Base-by-base conservation (phyloP, 306 rosid genomes). In the Cucurbita moschata region DNA sequence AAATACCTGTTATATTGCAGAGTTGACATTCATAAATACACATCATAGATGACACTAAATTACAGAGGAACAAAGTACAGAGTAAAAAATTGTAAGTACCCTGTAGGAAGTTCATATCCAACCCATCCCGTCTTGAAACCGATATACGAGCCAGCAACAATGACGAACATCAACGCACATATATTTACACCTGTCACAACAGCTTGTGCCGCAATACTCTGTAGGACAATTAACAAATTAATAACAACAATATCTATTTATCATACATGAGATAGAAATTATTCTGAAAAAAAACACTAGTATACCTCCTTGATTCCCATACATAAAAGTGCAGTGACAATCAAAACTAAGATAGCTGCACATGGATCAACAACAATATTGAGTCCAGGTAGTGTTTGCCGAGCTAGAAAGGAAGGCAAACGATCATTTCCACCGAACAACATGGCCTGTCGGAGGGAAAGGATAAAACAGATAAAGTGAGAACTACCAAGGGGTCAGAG, bases 61-160 rank as follows among this genome's bases (percentile, higher is more conserved):
- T 15, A 14, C 16, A 46, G 14, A 46, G 51, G 51, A 46, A 46
- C 7, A 46, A 46, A 46, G 11, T 46, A 46, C 0, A 46, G 14
- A 42, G 35, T 73, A 54, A 81, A 78, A 77, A 39, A 50, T 61
- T 80, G 37, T 5, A 79, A 74, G 53, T 87, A 90, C 96, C 94
- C 89, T 10, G 86, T 72, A 76, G 95, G 91, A 83, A 94, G 88
- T 52, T 84, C 80, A 77, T 94, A 94, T 82, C 99, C 99, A 83
- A 73, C 75, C 99, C 99, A 94, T 80, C 99, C 97, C 76, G 88
- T 77, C 82, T 85, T 86, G 87, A 90, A 94, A 47, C 97, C 97
- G 58, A 89, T 43, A 76, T 91, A 94, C 78, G 89, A 47, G 71
- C 99, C 99, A 35, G 89, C 96, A 62, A 73, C 73, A 71, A 90